Percentiles rank a stretch among this genome's conserved stretches.
Evolutionary conservation across 1,139 yeast species (phyloP).

Genomic region (Saccharomycopsis hybrid): DNA sequence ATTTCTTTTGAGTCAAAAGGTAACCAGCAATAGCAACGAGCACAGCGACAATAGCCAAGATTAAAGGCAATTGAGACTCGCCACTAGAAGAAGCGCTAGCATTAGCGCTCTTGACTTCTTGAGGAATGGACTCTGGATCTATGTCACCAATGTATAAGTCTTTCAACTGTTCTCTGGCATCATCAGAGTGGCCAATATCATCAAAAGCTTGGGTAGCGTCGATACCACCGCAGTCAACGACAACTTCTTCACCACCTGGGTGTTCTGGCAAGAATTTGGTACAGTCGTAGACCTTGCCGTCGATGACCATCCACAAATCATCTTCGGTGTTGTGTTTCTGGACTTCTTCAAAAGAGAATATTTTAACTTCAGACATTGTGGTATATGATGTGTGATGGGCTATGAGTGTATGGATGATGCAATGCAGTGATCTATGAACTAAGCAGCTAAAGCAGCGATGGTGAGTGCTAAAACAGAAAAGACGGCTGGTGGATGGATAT

Average conservation of each 20-base stretch:
- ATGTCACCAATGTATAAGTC: constrained; percentile 62
- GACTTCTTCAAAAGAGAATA: constrained; percentile 61
- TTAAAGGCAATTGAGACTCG: constrained; percentile 24
- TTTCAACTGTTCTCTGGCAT: constrained; percentile 73
- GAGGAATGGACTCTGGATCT: constrained; percentile 20
- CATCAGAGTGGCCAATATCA: constrained; percentile 97
- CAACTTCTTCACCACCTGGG: constrained; percentile 98
- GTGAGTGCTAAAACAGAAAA: no score
- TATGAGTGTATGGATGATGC: no score
- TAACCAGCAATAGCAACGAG: constrained; percentile 52
- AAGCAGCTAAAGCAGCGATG: no score
- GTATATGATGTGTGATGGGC: no score
- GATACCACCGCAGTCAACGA: constrained; percentile 82
- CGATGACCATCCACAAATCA: constrained; percentile 86
- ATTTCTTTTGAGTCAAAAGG: constrained; percentile 23
- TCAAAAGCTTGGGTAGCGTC: constrained; percentile 95
- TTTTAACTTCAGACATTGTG: constrained; percentile 26
- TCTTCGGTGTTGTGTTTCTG: constrained; percentile 68
- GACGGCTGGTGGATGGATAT: no score
- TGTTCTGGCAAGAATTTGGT: constrained; percentile 87
- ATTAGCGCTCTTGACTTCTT: constrained; percentile 23
- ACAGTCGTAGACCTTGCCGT: constrained; percentile 87
- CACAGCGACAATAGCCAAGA: constrained; percentile 44
- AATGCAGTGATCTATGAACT: no score
- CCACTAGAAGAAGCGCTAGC: constrained; percentile 31